phyloP scores from a whole-genome alignment of 2,329 filamentous ascomycete genomes.

The Penicillium sp. region DNA sequence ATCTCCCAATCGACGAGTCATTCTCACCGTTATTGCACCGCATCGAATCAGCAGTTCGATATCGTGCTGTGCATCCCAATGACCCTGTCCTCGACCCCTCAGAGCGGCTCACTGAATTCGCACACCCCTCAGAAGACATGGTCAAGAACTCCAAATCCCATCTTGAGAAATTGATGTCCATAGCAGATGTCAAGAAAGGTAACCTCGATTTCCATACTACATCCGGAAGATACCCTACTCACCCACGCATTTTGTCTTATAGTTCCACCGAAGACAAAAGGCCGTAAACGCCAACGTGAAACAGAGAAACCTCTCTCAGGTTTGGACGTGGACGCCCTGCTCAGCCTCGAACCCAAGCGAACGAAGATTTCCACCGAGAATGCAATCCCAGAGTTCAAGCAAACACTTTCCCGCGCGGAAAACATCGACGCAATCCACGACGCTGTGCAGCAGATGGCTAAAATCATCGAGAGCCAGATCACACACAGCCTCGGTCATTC shows the following conservation, averaged over 20 bases:
- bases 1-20: conserved; percentile 67
- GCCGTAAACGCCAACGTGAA: conserved; percentile 59
- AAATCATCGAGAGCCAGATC: conserved; percentile 61
- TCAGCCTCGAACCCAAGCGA: conserved; percentile 49
- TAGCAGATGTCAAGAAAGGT: conserved; percentile 77
- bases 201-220: neutral
- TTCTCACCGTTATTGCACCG: conserved; percentile 82
- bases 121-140: conserved; percentile 61
- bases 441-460: conserved; percentile 64
- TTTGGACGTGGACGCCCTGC: conserved; percentile 72
- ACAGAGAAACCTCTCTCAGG: conserved; percentile 76
- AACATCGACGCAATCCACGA: conserved; percentile 56
- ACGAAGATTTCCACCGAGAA: conserved; percentile 58
- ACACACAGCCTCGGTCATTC: conserved; percentile 64
- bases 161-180: conserved; percentile 57
- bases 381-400: conserved; percentile 83
- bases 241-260: conserved; percentile 15
- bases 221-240: neutral
- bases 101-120: conserved; percentile 61
- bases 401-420: conserved; percentile 55
- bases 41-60: conserved; percentile 74
- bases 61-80: conserved; percentile 66
- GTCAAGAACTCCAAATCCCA: conserved; percentile 49
- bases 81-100: conserved; percentile 55
- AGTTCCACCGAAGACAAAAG: conserved; percentile 73